Conservation (phyloP, 495 filamentous ascomycete genomes). For the Letharia columbiana region DNA sequence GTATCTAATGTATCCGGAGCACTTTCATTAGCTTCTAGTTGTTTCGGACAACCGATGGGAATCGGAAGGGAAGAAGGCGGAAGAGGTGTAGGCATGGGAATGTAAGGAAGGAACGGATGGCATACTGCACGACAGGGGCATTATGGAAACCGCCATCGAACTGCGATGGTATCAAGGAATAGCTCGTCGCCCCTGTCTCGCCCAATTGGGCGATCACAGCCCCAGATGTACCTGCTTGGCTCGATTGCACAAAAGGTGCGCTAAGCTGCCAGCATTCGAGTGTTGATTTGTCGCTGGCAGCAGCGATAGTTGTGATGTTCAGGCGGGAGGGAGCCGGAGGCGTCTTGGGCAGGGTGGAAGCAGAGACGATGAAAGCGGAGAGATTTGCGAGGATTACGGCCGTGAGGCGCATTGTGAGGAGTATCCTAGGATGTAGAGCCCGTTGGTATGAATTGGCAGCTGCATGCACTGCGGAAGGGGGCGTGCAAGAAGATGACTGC, state of each 20-base stretch:
- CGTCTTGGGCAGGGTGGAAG: conserved; percentile 23
- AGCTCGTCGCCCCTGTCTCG: conserved; percentile 31
- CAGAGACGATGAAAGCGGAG: conserved; percentile 22
- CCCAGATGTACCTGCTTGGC: conserved; percentile 38
- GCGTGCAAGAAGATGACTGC: not conserved
- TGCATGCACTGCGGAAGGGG: not conserved
- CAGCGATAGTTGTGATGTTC: conserved; percentile 36
- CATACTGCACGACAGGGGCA: conserved; percentile 44
- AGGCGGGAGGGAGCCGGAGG: conserved; percentile 25
- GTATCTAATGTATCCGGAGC: conserved; percentile 33
- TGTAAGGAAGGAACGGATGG: conserved; percentile 6
- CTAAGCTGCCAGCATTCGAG: conserved; percentile 49
- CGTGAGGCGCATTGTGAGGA: conserved; percentile 4
- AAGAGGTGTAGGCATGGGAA: conserved; percentile 2
- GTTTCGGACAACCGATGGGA: not conserved
- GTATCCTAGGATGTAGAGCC: not conserved
- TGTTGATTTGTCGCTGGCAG: conserved; percentile 34
- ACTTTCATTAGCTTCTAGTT: not conserved
- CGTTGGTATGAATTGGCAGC: not conserved
- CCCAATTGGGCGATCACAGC: conserved; percentile 32
- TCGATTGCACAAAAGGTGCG: conserved; percentile 35
- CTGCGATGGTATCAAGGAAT: conserved; percentile 34
- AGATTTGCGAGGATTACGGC: conserved; percentile 15
- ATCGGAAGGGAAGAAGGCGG: not conserved
- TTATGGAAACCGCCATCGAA: conserved; percentile 47